Conservation (phyloP, 345 rosid genomes). For the Firmiana major region DNA sequence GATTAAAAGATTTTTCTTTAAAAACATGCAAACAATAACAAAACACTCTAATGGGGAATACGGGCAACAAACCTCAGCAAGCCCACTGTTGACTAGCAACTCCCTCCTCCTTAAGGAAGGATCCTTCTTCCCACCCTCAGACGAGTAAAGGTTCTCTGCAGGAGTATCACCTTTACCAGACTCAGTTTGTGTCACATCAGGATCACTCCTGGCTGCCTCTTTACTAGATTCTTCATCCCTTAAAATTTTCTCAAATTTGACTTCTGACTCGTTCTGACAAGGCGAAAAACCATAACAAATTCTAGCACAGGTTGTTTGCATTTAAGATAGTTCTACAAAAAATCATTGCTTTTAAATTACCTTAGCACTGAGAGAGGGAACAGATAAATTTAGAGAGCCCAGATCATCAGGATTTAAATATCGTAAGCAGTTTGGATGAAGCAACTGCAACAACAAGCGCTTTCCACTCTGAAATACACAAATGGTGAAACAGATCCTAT, state of each 20-base stretch:
- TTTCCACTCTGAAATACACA: conserved; percentile 61
- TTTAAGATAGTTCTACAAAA: not conserved
- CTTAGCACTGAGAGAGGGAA: conserved; percentile 63
- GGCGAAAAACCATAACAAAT: conserved; percentile 1
- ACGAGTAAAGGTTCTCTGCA: conserved; percentile 25
- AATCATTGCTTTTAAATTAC: conserved; percentile 34
- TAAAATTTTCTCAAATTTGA: conserved; percentile 26
- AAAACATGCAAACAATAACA: not conserved
- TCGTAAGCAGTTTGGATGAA: conserved; percentile 74
- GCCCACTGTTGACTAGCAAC: conserved; percentile 69
- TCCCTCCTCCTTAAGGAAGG: conserved; percentile 71
- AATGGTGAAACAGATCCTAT: not conserved
- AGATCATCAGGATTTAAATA: conserved; percentile 77
- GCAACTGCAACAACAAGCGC: conserved; percentile 70
- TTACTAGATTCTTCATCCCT: conserved; percentile 33
- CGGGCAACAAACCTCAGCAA: conserved; percentile 73
- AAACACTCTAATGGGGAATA: not conserved
- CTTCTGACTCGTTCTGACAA: conserved; percentile 46
- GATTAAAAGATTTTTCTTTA: not conserved
- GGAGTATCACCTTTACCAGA: conserved; percentile 23
- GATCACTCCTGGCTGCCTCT: conserved; percentile 23
- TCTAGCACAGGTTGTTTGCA: not conserved
- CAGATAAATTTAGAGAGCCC: conserved; percentile 53
- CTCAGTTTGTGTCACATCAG: conserved; percentile 24
- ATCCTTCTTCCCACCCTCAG: conserved; percentile 73